Base-by-base conservation (phyloP, 2,329 filamentous ascomycete species). In the Epichloe elymi region DNA sequence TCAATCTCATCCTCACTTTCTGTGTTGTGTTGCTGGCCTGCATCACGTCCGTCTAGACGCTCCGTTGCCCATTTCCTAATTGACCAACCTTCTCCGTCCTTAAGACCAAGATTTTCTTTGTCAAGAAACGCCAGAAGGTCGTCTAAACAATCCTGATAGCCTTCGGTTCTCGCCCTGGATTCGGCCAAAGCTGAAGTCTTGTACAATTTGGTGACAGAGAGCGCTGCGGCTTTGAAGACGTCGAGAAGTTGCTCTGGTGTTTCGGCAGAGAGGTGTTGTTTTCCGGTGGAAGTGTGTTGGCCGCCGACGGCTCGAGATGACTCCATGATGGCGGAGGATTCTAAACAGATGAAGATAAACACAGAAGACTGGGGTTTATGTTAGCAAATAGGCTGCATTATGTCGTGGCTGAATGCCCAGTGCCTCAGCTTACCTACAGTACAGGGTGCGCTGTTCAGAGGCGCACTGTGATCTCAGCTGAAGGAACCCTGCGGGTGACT, bases 171-270 rank as follows among this genome's bases (percentile, higher is more conserved):
- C 45, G 88, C 82, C 60, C 83, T 83, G 47, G 83, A 76, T 64
- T 93, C 83, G 46, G 87, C 86, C 35, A 82, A 75, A 12, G 87
- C 85, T 3, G 91, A 91, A 39, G 84, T 90, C 69, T 95, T 96
- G 73, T 97, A 97, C 14, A 98, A 82, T 62, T 94, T 95, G 46
- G 93, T 97, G 51, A 97, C 90, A 5, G 89, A 95, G 36, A 96
- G 76, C 19, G 93, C 93, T 36, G 93, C 93, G 15, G 86, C 82
- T 67, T 89, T 93, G 76, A 98, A 98, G 53, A 88, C 84, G 59
- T 91, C 84, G 52, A 96, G 80, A 46, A 96, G 80, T 63, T 82
- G 76, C 62, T 83, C 80, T 17, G 78, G 75, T 17, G 72, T 70
- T 59, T 69, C 63, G 61, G 58, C 58, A 43, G 61, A 61, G 41